Conservation (phyloP, 1,139 yeast genomes). For the Casaregolazyma suthepensis region DNA sequence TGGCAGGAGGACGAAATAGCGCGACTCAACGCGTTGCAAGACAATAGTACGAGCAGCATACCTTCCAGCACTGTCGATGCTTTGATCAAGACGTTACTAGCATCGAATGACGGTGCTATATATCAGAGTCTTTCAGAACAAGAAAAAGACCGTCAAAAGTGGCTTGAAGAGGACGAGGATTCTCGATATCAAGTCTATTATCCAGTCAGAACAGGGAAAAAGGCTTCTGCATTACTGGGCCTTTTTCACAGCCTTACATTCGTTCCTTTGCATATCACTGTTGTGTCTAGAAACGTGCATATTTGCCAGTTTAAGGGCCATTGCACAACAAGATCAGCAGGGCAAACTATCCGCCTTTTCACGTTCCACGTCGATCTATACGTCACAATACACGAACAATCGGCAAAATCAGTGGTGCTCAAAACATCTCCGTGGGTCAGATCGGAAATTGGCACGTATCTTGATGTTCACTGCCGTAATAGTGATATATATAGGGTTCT, state of each 20-base stretch:
- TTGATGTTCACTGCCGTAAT: slow-evolving; percentile 11
- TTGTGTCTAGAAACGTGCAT: slow-evolving; percentile 12
- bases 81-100: slow-evolving; percentile 5
- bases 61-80: not conserved
- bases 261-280: slow-evolving; percentile 7
- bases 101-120: slow-evolving; percentile 8
- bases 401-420: slow-evolving; percentile 12
- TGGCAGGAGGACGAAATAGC: slow-evolving; percentile 5
- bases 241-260: slow-evolving; percentile 20
- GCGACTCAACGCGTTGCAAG: not conserved
- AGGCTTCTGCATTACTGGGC: slow-evolving; percentile 11
- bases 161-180: slow-evolving; percentile 7
- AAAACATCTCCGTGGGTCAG: slow-evolving; percentile 18
- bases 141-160: slow-evolving; percentile 3
- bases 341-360: slow-evolving; percentile 10
- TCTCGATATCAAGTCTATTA: slow-evolving; percentile 10
- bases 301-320: slow-evolving; percentile 16
- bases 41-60: not conserved
- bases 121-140: slow-evolving; percentile 1
- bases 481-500: slow-evolving; percentile 18
- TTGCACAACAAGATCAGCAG: slow-evolving; percentile 10
- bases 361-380: slow-evolving; percentile 16
- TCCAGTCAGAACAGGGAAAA: slow-evolving; percentile 12
- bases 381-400: slow-evolving; percentile 15
- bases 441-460: slow-evolving; percentile 18